Percentiles rank a stretch among this genome's conserved stretches.
Evolutionary conservation across 176 grass and related monocot genomes (phyloP).

Genomic region (Oryza nivara): DNA sequence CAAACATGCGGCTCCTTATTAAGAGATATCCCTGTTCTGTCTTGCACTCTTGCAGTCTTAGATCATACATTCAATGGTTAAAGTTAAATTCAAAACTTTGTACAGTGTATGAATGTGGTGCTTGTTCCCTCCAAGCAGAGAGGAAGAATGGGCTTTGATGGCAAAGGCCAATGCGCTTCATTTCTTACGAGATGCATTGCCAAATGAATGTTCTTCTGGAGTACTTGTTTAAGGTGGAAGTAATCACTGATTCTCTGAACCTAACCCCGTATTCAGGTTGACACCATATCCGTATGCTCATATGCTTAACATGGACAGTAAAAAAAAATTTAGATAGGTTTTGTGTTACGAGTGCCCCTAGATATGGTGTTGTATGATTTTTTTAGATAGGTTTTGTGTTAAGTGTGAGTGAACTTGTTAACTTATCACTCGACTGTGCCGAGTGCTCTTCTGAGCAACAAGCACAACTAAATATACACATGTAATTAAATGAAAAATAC

Average conservation of each 20-base stretch:
- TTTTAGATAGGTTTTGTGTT: too few species aligned
- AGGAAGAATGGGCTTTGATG: background rate
- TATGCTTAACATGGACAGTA: background rate
- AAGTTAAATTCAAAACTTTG: background rate
- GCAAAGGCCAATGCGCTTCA: background rate
- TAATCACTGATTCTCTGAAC: background rate
- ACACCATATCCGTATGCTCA: too few species aligned
- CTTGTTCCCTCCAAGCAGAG: background rate
- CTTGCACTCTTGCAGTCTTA: constrained; percentile 22
- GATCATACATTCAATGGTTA: constrained; percentile 22
- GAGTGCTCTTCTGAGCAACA: background rate
- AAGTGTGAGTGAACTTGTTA: background rate
- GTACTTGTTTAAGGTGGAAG: background rate
- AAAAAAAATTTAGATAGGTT: background rate
- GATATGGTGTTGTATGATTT: too few species aligned
- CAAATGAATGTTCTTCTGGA: background rate
- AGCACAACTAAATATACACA: background rate
- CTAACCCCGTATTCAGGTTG: background rate
- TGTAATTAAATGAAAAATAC: too few species aligned
- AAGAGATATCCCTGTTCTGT: constrained; percentile 6
- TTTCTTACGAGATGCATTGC: background rate
- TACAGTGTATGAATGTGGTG: background rate
- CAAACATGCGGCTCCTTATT: background rate
- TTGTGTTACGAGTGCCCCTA: too few species aligned
- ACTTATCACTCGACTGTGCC: background rate